These are phyloP conservation scores for Daldinia bambusicola DNA, from an alignment of 495 filamentous ascomycete genomes.

Conservation along the genomic window DNA sequence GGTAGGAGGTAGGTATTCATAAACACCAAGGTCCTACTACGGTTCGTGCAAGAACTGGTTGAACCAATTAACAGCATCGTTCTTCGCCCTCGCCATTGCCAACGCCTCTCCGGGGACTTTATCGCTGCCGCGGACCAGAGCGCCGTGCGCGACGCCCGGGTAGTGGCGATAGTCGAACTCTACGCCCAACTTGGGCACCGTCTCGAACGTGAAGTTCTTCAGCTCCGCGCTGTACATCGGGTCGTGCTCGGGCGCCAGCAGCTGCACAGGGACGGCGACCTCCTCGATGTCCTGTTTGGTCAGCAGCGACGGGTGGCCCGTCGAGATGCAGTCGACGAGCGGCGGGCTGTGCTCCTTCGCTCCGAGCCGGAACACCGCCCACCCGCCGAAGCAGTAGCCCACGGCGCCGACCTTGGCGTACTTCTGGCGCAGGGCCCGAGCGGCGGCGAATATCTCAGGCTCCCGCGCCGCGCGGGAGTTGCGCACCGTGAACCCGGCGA, in stretches of 20 bases:
- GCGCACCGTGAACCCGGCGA: slow-evolving; percentile 49
- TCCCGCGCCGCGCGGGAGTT: slow-evolving; percentile 60
- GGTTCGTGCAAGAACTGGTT: slow-evolving; percentile 48
- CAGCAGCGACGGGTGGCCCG: slow-evolving; percentile 64
- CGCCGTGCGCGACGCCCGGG: slow-evolving; percentile 64
- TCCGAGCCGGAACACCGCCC: slow-evolving; percentile 62
- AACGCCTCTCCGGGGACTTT: slow-evolving; percentile 54
- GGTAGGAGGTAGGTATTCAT: background rate
- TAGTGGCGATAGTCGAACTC: slow-evolving; percentile 69
- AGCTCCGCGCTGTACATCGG: slow-evolving; percentile 59
- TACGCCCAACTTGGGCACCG: slow-evolving; percentile 55
- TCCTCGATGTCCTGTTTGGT: slow-evolving; percentile 62
- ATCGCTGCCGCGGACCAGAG: slow-evolving; percentile 58
- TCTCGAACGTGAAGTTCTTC: slow-evolving; percentile 58
- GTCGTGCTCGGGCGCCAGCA: slow-evolving; percentile 68
- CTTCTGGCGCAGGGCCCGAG: slow-evolving; percentile 54
- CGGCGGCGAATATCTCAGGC: slow-evolving; percentile 64
- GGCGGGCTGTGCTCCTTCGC: slow-evolving; percentile 47
- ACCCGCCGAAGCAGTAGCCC: slow-evolving; percentile 71
- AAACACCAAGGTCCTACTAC: background rate
- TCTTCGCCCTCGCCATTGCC: slow-evolving; percentile 61
- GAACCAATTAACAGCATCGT: slow-evolving; percentile 57
- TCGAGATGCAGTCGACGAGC: slow-evolving; percentile 66
- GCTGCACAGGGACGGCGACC: slow-evolving; percentile 64
- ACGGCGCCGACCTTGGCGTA: slow-evolving; percentile 62